A percentile compares a stretch with the other conserved stretches of the same genome.
These are phyloP conservation scores for Pythium apleroticum DNA, from an alignment of 352 stramenopile genomes.

Conservation along the genomic window DNA sequence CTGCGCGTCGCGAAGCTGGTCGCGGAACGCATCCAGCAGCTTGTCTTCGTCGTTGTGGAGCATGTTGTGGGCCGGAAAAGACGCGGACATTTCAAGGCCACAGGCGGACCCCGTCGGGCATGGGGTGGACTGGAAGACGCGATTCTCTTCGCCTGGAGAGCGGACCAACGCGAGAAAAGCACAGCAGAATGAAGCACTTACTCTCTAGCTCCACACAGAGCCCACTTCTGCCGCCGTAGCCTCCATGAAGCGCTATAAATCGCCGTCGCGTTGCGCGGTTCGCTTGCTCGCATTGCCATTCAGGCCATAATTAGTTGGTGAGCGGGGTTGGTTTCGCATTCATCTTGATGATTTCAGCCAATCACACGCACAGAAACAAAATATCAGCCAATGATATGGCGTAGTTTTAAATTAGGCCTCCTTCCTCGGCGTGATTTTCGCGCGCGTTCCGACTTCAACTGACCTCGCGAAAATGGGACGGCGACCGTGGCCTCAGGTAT, in stretches of 20 bases:
- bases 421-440: neutral
- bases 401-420: constrained; percentile 17
- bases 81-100: neutral
- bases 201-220: neutral
- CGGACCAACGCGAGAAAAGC: neutral
- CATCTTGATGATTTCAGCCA: constrained; percentile 1
- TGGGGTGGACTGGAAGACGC: neutral
- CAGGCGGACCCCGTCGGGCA: neutral
- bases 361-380: neutral
- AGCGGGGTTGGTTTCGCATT: neutral
- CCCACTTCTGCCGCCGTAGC: neutral
- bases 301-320: neutral
- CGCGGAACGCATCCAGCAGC: constrained; percentile 48
- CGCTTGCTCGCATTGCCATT: neutral
- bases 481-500: constrained; percentile 1
- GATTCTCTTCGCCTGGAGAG: neutral
- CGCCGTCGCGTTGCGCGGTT: neutral
- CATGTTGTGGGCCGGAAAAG: constrained; percentile 7
- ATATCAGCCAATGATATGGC: neutral
- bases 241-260: constrained; percentile 2
- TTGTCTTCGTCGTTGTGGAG: constrained; percentile 29
- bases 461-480: neutral
- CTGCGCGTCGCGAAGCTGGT: constrained; percentile 59
- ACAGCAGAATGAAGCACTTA: neutral
- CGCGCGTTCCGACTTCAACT: constrained; percentile 8